These are phyloP conservation scores for Misopates orontium DNA, from an alignment of 257 asterid species.

Conservation along the genomic window DNA sequence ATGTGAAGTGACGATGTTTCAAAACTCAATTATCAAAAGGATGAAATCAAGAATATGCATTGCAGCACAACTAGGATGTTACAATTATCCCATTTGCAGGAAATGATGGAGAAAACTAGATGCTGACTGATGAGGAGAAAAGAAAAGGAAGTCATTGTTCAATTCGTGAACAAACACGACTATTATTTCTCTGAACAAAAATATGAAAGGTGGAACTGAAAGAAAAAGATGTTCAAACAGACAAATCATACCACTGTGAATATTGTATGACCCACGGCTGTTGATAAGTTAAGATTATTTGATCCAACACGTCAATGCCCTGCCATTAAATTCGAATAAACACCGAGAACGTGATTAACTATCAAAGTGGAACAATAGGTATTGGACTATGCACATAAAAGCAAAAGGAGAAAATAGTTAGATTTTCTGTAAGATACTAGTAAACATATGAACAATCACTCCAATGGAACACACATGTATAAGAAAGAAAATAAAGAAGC, in stretches of 20 bases:
- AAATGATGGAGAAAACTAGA: too few relatives aligned
- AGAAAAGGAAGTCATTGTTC: not conserved
- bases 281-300: conserved; percentile 90
- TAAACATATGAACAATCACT: not conserved
- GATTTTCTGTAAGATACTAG: too few relatives aligned
- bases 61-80: too few relatives aligned
- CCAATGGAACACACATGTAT: not conserved
- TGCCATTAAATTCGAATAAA: conserved; percentile 48
- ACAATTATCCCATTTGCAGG: too few relatives aligned
- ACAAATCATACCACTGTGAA: conserved; percentile 78
- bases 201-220: not conserved
- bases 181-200: not conserved
- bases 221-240: conserved; percentile 16
- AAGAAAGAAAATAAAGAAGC: conserved; percentile 19
- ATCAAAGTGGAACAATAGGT: too few relatives aligned
- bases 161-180: not conserved
- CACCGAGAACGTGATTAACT: conserved; percentile 23
- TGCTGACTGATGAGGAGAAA: not conserved
- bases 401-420: too few relatives aligned
- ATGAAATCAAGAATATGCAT: too few relatives aligned
- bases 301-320: conserved; percentile 99
- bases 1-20: too few relatives aligned
- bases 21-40: too few relatives aligned
- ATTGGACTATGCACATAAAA: too few relatives aligned
- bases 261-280: conserved; percentile 99